These are phyloP conservation scores for Penstemon newberryi DNA, from an alignment of 257 asterid genomes.

Conservation along the genomic window DNA sequence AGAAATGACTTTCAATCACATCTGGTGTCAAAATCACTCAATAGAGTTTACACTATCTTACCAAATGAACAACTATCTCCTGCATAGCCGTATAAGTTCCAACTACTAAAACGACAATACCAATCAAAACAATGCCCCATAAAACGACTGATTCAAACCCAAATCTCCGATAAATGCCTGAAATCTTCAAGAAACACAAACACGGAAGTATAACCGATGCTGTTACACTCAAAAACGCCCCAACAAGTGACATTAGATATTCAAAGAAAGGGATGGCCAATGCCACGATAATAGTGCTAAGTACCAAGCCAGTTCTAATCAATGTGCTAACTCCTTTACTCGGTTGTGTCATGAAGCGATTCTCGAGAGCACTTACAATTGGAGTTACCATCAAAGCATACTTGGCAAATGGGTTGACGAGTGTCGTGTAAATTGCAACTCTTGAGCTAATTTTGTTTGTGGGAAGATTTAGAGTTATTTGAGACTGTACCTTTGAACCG, in stretches of 20 bases:
- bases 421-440: slow-evolving; percentile 76
- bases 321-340: slow-evolving; percentile 36
- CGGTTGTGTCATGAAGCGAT: slow-evolving; percentile 27
- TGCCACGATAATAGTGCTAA: slow-evolving; percentile 68
- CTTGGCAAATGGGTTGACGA: slow-evolving; percentile 80
- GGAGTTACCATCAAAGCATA: slow-evolving; percentile 83
- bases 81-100: slow-evolving; percentile 58
- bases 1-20: no score
- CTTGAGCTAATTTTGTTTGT: slow-evolving; percentile 49
- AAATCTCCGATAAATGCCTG: slow-evolving; percentile 44
- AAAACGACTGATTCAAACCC: slow-evolving; percentile 40
- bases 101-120: slow-evolving; percentile 46
- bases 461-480: slow-evolving; percentile 76
- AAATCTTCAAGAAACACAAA: slow-evolving; percentile 74
- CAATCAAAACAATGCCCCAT: slow-evolving; percentile 49
- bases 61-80: slow-evolving; percentile 45
- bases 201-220: slow-evolving; percentile 74
- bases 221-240: slow-evolving; percentile 62
- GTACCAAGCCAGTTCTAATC: slow-evolving; percentile 51
- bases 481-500: slow-evolving; percentile 61
- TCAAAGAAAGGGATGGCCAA: slow-evolving; percentile 70
- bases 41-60: not conserved
- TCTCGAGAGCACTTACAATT: slow-evolving; percentile 53
- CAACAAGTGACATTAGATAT: slow-evolving; percentile 66
- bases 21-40: no score